Percentiles rank a stretch among this genome's conserved stretches.
These are phyloP conservation scores for Rhodotorula sp. DNA, from an alignment of 1,284 basidiomycete genomes.

Conservation along the genomic window DNA sequence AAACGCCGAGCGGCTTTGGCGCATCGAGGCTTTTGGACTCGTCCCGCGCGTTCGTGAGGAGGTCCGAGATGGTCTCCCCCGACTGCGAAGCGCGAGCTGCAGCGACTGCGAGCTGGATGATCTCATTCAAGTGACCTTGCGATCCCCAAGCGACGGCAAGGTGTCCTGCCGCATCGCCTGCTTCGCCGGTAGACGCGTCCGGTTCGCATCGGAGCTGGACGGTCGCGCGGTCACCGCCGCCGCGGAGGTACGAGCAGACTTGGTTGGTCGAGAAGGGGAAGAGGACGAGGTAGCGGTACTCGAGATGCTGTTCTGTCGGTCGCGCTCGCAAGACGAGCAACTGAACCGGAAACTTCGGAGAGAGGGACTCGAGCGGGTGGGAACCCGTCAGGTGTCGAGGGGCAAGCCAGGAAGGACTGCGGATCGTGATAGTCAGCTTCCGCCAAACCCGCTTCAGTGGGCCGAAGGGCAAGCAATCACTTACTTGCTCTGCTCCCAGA, in stretches of 20 bases:
- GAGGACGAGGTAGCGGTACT: conserved; percentile 17
- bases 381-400: conserved; percentile 19
- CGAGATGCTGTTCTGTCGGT: neutral
- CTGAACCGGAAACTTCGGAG: conserved; percentile 20
- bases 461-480: neutral
- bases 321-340: conserved; percentile 32
- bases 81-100: neutral
- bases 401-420: conserved; percentile 35
- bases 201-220: conserved; percentile 24
- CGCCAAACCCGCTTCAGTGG: neutral
- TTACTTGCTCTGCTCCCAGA: conserved; percentile 29
- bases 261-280: conserved; percentile 29
- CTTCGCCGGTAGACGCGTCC: conserved; percentile 6
- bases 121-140: conserved; percentile 12
- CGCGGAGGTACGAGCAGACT: conserved; percentile 25
- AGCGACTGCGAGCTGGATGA: conserved; percentile 19
- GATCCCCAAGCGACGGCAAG: conserved; percentile 27
- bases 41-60: neutral
- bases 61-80: neutral
- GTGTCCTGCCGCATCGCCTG: conserved; percentile 3
- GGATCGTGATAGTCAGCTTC: neutral
- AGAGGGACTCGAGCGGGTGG: conserved; percentile 6
- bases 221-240: neutral
- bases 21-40: neutral
- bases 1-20: conserved; percentile 12